phyloP scores from a whole-genome alignment of 192 early-diverging fungal genomes.

The Podila minutissima region DNA sequence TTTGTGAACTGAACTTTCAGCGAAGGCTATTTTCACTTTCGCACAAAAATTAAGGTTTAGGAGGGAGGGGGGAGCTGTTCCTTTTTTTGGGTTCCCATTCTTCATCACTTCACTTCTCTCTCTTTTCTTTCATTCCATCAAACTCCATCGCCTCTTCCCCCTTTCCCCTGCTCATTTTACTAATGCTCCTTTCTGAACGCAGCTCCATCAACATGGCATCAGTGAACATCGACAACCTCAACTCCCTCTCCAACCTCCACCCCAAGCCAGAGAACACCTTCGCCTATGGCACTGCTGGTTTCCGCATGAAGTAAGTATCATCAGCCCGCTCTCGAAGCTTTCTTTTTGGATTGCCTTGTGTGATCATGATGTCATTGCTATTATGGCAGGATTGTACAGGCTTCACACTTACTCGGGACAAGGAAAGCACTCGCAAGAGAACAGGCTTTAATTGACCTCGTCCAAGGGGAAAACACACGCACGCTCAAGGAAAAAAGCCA shows the following conservation, averaged over 20 bases:
- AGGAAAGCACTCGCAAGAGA: no score
- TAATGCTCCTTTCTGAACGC: slow-evolving; percentile 16
- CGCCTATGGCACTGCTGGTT: slow-evolving; percentile 97
- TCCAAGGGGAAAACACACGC: neutral
- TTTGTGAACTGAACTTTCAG: neutral
- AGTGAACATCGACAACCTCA: slow-evolving; percentile 51
- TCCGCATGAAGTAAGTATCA: slow-evolving; percentile 86
- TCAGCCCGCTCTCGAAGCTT: neutral
- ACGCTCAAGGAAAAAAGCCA: neutral
- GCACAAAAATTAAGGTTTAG: neutral
- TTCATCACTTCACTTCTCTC: slow-evolving; percentile 4
- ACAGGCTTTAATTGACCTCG: no score
- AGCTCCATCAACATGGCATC: slow-evolving; percentile 39
- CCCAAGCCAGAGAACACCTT: slow-evolving; percentile 75
- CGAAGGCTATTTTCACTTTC: neutral
- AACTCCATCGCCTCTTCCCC: slow-evolving; percentile 2
- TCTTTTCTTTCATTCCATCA: slow-evolving; percentile 7
- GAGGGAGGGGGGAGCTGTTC: neutral
- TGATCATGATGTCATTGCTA: neutral
- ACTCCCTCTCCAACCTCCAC: slow-evolving; percentile 68
- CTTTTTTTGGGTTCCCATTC: neutral
- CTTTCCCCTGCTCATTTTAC: neutral
- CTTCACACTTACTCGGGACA: no score
- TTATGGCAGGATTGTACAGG: no score
- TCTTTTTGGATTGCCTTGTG: neutral